Percentiles rank a stretch among this genome's conserved stretches.
phyloP scores from a whole-genome alignment of 2,329 filamentous ascomycete genomes.

The Colletotrichum sidae region DNA sequence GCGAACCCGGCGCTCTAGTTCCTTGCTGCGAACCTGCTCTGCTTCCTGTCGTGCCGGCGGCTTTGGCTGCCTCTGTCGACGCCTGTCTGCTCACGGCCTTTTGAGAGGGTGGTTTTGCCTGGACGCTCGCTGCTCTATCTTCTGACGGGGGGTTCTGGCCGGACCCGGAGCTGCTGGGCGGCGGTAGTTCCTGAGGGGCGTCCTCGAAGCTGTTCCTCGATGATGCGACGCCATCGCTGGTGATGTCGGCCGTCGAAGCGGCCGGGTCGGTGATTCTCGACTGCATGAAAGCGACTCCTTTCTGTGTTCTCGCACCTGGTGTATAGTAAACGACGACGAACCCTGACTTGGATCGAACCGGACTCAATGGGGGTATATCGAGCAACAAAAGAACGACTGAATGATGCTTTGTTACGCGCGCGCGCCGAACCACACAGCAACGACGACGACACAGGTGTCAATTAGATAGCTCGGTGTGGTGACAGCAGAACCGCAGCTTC shows the following conservation, averaged over 20 bases:
- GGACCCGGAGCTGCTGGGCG: constrained; percentile 7
- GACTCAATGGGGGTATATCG: neutral
- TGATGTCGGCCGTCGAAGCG: constrained; percentile 20
- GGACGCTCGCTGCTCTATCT: constrained; percentile 22
- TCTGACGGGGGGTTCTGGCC: constrained; percentile 21
- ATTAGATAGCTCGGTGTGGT: constrained; percentile 19
- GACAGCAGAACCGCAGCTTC: constrained; percentile 29
- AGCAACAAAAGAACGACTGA: constrained; percentile 17
- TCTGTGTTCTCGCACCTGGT: neutral
- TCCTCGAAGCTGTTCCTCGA: constrained; percentile 35
- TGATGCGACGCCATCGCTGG: constrained; percentile 26
- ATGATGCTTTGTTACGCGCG: constrained; percentile 19
- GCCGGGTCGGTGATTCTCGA: constrained; percentile 19
- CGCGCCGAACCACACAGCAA: constrained; percentile 28
- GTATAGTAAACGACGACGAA: neutral
- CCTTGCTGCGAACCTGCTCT: constrained; percentile 10
- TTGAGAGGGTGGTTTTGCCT: constrained; percentile 13
- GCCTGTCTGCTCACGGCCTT: constrained; percentile 20
- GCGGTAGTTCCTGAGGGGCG: constrained; percentile 27
- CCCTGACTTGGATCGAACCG: too few relatives aligned
- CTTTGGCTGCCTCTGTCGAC: constrained; percentile 18
- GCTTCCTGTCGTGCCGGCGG: constrained; percentile 9
- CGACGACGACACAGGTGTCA: constrained; percentile 10
- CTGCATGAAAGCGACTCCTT: constrained; percentile 20
- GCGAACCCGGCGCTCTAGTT: constrained; percentile 8